Conservation (phyloP, 2,329 filamentous ascomycete species). For the Iodosphaeria phyllophila region DNA sequence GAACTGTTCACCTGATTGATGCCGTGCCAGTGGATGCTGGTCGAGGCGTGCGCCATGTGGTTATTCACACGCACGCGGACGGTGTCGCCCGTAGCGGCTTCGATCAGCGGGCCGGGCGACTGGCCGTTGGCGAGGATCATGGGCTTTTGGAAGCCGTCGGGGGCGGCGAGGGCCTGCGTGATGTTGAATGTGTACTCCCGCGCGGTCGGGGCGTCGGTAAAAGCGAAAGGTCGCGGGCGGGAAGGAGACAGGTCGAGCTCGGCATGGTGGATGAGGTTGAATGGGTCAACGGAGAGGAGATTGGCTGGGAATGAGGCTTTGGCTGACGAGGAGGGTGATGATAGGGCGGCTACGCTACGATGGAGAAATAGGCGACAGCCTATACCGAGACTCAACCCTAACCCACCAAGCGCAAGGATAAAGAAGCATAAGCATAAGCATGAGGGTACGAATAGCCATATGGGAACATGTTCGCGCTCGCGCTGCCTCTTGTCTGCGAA, state of each 20-base stretch:
- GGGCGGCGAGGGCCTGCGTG: slow-evolving; percentile 12
- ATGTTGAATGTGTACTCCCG: slow-evolving; percentile 17
- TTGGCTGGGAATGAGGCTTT: no score
- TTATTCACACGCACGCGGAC: slow-evolving; percentile 22
- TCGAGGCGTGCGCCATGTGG: slow-evolving; percentile 16
- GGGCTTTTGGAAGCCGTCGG: slow-evolving; percentile 17
- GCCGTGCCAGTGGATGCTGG: slow-evolving; percentile 51
- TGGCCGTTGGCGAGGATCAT: slow-evolving; percentile 21
- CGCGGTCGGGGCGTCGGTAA: slow-evolving; percentile 3
- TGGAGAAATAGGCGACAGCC: no score
- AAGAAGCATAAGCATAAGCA: slow-evolving; percentile 7
- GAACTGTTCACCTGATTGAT: slow-evolving; percentile 43
- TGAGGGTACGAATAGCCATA: slow-evolving; percentile 7
- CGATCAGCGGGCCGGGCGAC: slow-evolving; percentile 23
- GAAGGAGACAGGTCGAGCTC: slow-evolving; percentile 13
- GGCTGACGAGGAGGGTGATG: not conserved
- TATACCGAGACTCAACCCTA: no score
- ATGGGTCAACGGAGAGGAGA: no score
- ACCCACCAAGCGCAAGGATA: slow-evolving; percentile 7
- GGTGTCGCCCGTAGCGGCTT: slow-evolving; percentile 23
- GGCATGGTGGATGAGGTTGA: slow-evolving; percentile 10
- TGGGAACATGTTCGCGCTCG: slow-evolving; percentile 5
- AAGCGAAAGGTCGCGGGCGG: slow-evolving; percentile 8
- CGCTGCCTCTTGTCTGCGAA: slow-evolving; percentile 2
- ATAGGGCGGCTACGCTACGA: slow-evolving; percentile 1